phyloP scores from a whole-genome alignment of 768 basidiomycete genomes.

The Boletus huronensis region DNA sequence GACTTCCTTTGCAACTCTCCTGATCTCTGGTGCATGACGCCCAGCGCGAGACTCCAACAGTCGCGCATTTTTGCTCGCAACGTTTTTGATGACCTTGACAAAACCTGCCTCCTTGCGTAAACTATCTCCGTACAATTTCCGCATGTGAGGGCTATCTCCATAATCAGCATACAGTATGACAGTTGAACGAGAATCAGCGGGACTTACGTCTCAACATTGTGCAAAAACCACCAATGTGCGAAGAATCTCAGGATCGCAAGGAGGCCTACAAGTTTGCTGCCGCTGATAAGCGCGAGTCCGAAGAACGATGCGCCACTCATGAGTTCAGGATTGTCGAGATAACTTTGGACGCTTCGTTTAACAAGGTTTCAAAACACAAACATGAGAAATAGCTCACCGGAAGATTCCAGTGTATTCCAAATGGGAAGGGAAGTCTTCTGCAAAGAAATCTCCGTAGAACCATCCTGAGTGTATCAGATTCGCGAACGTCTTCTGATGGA shows the following conservation, averaged over 20 bases:
- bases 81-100: constrained; percentile 95
- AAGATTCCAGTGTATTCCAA: constrained; percentile 97
- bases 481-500: not conserved
- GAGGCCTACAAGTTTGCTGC: constrained; percentile 84
- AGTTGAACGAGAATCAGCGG: not conserved
- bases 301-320: constrained; percentile 97
- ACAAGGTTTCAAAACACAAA: not conserved
- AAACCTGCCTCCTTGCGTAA: constrained; percentile 95
- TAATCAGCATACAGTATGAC: not conserved
- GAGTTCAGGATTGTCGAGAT: constrained; percentile 92
- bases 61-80: constrained; percentile 78
- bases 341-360: constrained; percentile 41
- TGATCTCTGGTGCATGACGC: constrained; percentile 80
- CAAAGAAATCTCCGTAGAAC: constrained; percentile 98
- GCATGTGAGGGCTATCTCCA: constrained; percentile 88
- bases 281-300: constrained; percentile 87
- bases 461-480: constrained; percentile 55
- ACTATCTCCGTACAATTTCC: constrained; percentile 88
- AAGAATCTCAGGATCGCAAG: constrained; percentile 84
- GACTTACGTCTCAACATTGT: constrained; percentile 83
- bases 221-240: constrained; percentile 95
- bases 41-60: constrained; percentile 73
- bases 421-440: constrained; percentile 86
- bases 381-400: constrained; percentile 46
- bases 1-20: constrained; percentile 84